Evolutionary conservation across 768 basidiomycete genomes (phyloP).

Genomic region (Pholiota conissans): DNA sequence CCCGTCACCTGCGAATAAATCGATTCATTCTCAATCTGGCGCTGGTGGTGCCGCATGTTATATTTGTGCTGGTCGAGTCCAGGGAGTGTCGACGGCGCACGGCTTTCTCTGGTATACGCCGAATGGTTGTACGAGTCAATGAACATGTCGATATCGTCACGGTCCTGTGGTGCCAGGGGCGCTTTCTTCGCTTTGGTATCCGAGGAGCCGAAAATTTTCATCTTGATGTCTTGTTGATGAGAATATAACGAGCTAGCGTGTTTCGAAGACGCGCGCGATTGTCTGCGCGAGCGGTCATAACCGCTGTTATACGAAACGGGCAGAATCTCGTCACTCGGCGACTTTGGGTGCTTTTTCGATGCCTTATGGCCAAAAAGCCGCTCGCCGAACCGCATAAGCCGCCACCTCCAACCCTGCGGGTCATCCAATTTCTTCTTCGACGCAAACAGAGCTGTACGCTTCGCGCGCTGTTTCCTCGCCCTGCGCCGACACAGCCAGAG

Average conservation of each 20-base stretch:
- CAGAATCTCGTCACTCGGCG: slow-evolving; percentile 15
- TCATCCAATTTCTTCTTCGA: slow-evolving; percentile 52
- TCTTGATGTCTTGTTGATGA: slow-evolving; percentile 45
- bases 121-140: slow-evolving; percentile 51
- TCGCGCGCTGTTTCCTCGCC: slow-evolving; percentile 65
- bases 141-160: slow-evolving; percentile 59
- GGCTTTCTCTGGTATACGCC: slow-evolving; percentile 35
- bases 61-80: slow-evolving; percentile 30
- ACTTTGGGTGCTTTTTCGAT: slow-evolving; percentile 24
- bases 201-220: slow-evolving; percentile 45
- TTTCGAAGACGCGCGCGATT: slow-evolving; percentile 8
- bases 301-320: slow-evolving; percentile 24
- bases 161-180: slow-evolving; percentile 33
- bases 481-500: slow-evolving; percentile 70
- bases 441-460: slow-evolving; percentile 67
- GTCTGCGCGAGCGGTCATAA: slow-evolving; percentile 13
- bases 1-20: slow-evolving; percentile 75
- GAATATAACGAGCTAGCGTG: slow-evolving; percentile 13
- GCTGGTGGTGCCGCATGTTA: slow-evolving; percentile 16
- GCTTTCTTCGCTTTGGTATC: slow-evolving; percentile 32
- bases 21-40: slow-evolving; percentile 34
- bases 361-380: slow-evolving; percentile 51
- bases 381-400: slow-evolving; percentile 57
- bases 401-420: slow-evolving; percentile 53
- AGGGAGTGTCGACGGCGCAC: slow-evolving; percentile 43